Conservation (phyloP, 805 yeast species). For the Teunomyces kruisii region DNA sequence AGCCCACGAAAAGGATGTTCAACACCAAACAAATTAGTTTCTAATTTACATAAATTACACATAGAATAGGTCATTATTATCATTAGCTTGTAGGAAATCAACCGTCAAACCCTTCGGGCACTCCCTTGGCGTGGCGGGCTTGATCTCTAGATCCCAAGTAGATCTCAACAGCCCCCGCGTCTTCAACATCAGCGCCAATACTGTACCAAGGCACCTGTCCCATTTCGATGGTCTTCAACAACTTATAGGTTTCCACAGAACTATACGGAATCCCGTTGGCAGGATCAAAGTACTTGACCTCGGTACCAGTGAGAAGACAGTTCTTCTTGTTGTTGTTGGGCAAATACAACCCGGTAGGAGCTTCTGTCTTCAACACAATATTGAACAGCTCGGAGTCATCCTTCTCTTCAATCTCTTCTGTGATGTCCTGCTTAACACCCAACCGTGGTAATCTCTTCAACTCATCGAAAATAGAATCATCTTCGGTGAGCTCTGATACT, state of each 20-base stretch:
- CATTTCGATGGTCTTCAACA: constrained; percentile 49
- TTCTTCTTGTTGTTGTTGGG: constrained; percentile 66
- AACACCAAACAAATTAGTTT: constrained; percentile 42
- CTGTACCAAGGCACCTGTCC: constrained; percentile 55
- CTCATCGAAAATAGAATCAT: constrained; percentile 40
- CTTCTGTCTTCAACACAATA: constrained; percentile 55
- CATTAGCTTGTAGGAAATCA: neutral
- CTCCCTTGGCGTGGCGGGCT: constrained; percentile 77
- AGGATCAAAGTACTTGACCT: constrained; percentile 86
- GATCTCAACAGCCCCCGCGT: constrained; percentile 47
- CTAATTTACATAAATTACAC: constrained; percentile 4
- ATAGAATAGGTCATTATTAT: neutral
- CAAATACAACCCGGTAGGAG: constrained; percentile 71
- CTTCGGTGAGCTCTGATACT: constrained; percentile 34
- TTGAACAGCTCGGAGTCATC: constrained; percentile 42
- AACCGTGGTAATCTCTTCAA: constrained; percentile 56
- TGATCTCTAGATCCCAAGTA: constrained; percentile 42
- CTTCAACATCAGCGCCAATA: constrained; percentile 50
- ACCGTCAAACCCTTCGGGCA: constrained; percentile 77
- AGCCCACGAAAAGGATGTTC: constrained; percentile 63
- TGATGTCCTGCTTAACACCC: constrained; percentile 52
- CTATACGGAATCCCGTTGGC: constrained; percentile 83
- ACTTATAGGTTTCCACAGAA: constrained; percentile 75
- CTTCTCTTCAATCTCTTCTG: constrained; percentile 45
- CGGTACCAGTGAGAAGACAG: constrained; percentile 75